Base-by-base conservation (phyloP, 2,329 filamentous ascomycete species). In the Arthrobotrys musiformis region DNA sequence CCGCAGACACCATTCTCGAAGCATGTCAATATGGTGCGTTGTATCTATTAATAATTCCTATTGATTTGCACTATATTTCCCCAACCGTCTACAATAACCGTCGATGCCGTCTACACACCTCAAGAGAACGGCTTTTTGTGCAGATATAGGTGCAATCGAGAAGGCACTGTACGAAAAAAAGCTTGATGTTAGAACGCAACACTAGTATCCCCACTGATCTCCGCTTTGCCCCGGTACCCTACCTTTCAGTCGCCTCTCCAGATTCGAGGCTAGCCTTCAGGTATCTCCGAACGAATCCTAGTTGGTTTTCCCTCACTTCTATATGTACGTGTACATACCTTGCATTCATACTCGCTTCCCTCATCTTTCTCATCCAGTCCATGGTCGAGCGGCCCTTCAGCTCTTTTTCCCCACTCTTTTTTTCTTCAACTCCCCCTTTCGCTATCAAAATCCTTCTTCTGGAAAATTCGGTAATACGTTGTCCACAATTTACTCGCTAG, bases 1-100 rank as follows among this genome's bases (percentile, higher is more conserved):
- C 69, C 48, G 69, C 60, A 66, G 24, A 26, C 60, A 56, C 56
- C 35, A 24, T 68, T 68, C 54, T 75, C 62, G 70, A 75, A 68
- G 61, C 30, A 75, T 75, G 70, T 69, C 70, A 68, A 50, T 58
- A 42, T 28, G 50, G 54, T 70, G 66, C 63, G 58, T 60, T 77
- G 66, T 70, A 77, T 70, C 66, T 61, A 66, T 64, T 64, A 62
- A 61, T 52, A 66, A 66, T 66, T 52, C 33, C 19, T 42, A 33
- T 46, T 22, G 26, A 63, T 64, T 70, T 62, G 42, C 40, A 48
- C 54, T 44, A 68, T 42, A 33, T 30, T 40, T 22, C 35, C 48
- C 22, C 46, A 63, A 48, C 42, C 19, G 50, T 44, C 15, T 13
- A 40, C 24, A 40, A 69, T 52, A 35, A 9, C 35, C 63, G 48